Evolutionary conservation across 768 basidiomycete species (phyloP).

Genomic region (Naganishia kalamii): DNA sequence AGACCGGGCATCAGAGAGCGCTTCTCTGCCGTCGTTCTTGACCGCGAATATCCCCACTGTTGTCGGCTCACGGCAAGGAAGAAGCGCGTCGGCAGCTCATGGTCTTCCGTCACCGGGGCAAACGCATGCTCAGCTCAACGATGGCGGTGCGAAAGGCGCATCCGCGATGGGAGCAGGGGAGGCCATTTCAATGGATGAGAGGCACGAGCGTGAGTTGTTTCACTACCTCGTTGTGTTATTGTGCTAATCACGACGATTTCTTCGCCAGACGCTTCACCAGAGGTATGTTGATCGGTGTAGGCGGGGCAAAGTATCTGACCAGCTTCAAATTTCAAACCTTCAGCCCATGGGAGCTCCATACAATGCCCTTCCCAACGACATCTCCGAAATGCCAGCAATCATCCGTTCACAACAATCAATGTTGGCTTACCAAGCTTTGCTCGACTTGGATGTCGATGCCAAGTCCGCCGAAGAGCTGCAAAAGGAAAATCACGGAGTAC

Average conservation of each 20-base stretch:
- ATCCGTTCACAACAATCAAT: neutral
- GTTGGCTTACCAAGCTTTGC: constrained; percentile 2
- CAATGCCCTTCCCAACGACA: constrained; percentile 2
- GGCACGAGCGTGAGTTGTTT: neutral
- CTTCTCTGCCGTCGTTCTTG: neutral
- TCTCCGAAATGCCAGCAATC: constrained; percentile 5
- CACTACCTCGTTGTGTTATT: neutral
- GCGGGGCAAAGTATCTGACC: neutral
- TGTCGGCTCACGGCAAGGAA: neutral
- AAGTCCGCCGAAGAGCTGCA: neutral
- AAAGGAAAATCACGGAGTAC: neutral
- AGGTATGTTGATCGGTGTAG: neutral
- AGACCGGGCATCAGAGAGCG: constrained; percentile 50
- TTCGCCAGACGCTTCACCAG: neutral
- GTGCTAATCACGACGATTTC: neutral
- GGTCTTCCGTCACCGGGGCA: neutral
- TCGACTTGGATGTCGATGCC: neutral
- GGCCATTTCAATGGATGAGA: neutral
- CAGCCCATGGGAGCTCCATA: neutral
- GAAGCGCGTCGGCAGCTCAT: neutral
- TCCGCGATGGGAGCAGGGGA: neutral
- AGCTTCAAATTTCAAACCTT: neutral
- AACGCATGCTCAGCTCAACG: neutral
- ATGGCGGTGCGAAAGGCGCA: neutral
- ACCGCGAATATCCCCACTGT: neutral